Evolutionary conservation across 2,329 filamentous ascomycete species (phyloP).

Genomic region (Nakataea oryzae): DNA sequence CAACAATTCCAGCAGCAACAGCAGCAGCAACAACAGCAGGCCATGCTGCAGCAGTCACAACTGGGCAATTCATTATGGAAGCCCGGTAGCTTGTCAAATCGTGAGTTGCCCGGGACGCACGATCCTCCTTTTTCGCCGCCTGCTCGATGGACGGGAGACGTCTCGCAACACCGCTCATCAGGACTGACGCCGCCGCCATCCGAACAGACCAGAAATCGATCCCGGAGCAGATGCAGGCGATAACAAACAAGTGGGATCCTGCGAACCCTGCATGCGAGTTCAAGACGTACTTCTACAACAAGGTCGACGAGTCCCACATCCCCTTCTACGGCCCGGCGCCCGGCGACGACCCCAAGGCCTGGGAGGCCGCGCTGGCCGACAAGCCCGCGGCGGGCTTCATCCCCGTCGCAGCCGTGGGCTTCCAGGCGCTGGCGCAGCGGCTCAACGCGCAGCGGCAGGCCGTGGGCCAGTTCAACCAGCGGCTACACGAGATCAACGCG

Average conservation of each 20-base stretch:
- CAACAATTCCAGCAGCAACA: conserved; percentile 18
- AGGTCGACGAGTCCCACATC: conserved; percentile 63
- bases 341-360: conserved; percentile 65
- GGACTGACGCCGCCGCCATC: not conserved
- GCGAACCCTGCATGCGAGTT: conserved; percentile 59
- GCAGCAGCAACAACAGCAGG: conserved; percentile 26
- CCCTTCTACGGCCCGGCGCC: conserved; percentile 64
- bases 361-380: conserved; percentile 74
- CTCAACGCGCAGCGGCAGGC: conserved; percentile 62
- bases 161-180: not conserved
- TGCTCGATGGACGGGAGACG: not conserved
- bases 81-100: conserved; percentile 36
- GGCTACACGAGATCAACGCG: conserved; percentile 71
- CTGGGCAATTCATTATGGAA: conserved; percentile 41
- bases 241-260: conserved; percentile 67
- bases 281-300: conserved; percentile 82
- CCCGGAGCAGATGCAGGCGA: conserved; percentile 59
- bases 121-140: not conserved
- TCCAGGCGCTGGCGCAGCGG: conserved; percentile 59
- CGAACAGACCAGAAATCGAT: conserved; percentile 57
- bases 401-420: conserved; percentile 66
- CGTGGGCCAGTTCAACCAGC: conserved; percentile 58
- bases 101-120: conserved; percentile 18
- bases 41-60: conserved; percentile 23
- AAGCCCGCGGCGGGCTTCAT: conserved; percentile 70